Conservation (phyloP, 2,329 filamentous ascomycete genomes). For the Nectriaceae sp. region DNA sequence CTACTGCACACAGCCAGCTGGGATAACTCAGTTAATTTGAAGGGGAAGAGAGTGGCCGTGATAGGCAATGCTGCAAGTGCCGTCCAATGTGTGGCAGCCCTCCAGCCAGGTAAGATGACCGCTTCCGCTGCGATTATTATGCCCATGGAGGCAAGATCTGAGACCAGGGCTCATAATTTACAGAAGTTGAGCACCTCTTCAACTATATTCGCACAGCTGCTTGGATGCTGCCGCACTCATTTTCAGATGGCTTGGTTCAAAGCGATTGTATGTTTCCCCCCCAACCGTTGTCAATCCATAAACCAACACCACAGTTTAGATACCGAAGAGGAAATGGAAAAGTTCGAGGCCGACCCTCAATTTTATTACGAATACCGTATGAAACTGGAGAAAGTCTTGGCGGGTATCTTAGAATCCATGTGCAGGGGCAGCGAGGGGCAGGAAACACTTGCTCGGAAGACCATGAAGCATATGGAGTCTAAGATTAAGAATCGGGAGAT, state of each 20-base stretch:
- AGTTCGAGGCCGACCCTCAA: background rate
- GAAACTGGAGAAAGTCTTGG: background rate
- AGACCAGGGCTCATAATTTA: background rate
- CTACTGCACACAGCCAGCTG: background rate
- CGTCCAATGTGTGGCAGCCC: too few relatives aligned
- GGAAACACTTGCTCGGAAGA: background rate
- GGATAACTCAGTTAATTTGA: background rate
- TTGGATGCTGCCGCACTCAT: too few relatives aligned
- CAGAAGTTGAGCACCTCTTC: background rate
- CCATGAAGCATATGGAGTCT: background rate
- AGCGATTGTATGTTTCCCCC: background rate
- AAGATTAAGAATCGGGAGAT: background rate
- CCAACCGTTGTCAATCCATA: background rate
- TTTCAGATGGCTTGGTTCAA: too few relatives aligned
- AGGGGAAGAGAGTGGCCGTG: background rate
- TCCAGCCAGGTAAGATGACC: too few relatives aligned
- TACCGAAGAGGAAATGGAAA: background rate
- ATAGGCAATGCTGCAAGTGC: background rate
- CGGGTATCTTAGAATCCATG: background rate
- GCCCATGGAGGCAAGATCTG: too few relatives aligned
- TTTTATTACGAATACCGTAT: background rate
- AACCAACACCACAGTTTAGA: background rate
- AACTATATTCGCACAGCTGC: background rate
- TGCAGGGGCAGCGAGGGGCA: background rate
- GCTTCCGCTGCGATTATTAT: too few relatives aligned